Conservation (phyloP, 805 yeast species). For the Scheffersomyces amazonensis region DNA sequence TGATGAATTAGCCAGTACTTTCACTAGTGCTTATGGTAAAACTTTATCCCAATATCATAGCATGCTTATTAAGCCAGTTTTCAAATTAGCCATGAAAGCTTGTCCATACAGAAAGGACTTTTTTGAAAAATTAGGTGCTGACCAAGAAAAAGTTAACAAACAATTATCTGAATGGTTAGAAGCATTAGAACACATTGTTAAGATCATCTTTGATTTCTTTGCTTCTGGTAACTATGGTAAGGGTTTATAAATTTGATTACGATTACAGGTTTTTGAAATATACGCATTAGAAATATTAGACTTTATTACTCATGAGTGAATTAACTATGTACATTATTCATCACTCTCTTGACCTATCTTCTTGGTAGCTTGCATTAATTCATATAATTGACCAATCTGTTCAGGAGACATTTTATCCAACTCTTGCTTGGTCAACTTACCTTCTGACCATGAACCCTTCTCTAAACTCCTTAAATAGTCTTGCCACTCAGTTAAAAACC, state of each 20-base stretch:
- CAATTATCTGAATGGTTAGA: constrained; percentile 73
- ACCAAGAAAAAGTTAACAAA: constrained; percentile 60
- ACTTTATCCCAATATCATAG: constrained; percentile 81
- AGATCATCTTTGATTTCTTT: constrained; percentile 70
- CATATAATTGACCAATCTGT: constrained; percentile 78
- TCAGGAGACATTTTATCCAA: constrained; percentile 87
- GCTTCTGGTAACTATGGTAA: constrained; percentile 83
- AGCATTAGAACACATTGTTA: constrained; percentile 73
- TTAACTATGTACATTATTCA: neutral
- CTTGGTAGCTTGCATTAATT: constrained; percentile 73
- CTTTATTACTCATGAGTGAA: neutral
- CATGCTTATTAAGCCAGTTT: constrained; percentile 78
- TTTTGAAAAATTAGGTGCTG: constrained; percentile 76
- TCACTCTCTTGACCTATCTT: constrained; percentile 15
- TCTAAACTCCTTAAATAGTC: constrained; percentile 63
- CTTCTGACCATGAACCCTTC: constrained; percentile 41
- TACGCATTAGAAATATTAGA: neutral
- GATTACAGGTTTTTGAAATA: too few relatives aligned
- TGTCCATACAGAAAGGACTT: constrained; percentile 89
- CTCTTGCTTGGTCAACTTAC: constrained; percentile 55
- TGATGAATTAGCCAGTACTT: constrained; percentile 68
- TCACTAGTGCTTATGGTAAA: constrained; percentile 80
- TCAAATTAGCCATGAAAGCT: constrained; percentile 92
- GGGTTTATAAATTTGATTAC: constrained; percentile 67
- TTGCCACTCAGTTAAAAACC: constrained; percentile 94